Conservation (phyloP, 352 stramenopile species). For the Pythium scleroteichum region DNA sequence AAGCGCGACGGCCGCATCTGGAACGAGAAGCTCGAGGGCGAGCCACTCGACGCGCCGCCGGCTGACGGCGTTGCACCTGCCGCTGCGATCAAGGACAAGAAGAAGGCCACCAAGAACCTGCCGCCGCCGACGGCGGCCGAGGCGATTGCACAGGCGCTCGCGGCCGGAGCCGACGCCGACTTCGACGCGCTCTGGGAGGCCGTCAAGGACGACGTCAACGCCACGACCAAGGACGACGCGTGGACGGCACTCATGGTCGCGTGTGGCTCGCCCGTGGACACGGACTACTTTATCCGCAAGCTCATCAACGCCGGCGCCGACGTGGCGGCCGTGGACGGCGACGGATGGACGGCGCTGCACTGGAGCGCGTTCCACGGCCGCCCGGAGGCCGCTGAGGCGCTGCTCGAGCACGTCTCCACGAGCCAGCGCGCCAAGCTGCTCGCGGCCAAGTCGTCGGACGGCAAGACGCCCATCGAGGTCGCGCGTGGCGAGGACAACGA, state of each 20-base stretch:
- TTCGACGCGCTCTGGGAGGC: slow-evolving; percentile 65
- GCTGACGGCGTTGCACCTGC: slow-evolving; percentile 27
- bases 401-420: slow-evolving; percentile 45
- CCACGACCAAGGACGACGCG: slow-evolving; percentile 68
- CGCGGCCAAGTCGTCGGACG: slow-evolving; percentile 54
- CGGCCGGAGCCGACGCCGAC: slow-evolving; percentile 66
- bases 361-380: slow-evolving; percentile 83
- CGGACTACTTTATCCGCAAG: slow-evolving; percentile 76
- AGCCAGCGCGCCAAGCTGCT: slow-evolving; percentile 49
- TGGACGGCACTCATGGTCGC: slow-evolving; percentile 87
- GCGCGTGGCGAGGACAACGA: slow-evolving; percentile 70
- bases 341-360: slow-evolving; percentile 83
- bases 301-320: slow-evolving; percentile 58
- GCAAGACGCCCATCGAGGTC: slow-evolving; percentile 62
- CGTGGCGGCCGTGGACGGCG: slow-evolving; percentile 64
- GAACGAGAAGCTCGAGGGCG: slow-evolving; percentile 79
- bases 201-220: slow-evolving; percentile 64
- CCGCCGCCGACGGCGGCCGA: slow-evolving; percentile 39
- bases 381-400: slow-evolving; percentile 61
- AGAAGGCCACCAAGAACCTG: slow-evolving; percentile 29
- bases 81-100: slow-evolving; percentile 6
- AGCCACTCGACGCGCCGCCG: slow-evolving; percentile 58
- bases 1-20: slow-evolving; percentile 65
- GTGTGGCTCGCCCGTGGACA: slow-evolving; percentile 78
- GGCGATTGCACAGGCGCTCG: slow-evolving; percentile 62